These are phyloP conservation scores for Coprinellus aureogranulatus DNA, from an alignment of 768 basidiomycete species.

Conservation along the genomic window DNA sequence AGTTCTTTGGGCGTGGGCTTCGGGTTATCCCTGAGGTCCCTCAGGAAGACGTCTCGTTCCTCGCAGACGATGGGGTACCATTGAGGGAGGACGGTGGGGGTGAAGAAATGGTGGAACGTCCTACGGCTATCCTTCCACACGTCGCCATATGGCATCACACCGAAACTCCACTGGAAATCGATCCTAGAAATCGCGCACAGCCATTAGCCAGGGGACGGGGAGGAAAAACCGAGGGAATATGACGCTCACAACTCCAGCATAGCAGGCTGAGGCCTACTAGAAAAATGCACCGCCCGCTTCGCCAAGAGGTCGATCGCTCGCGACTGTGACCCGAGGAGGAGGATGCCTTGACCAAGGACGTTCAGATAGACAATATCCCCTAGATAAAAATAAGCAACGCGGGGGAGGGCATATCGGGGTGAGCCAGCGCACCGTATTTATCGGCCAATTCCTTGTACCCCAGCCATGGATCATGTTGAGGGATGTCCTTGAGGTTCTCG, in stretches of 20 bases:
- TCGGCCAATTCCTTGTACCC: not conserved
- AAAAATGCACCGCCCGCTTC: constrained; percentile 3
- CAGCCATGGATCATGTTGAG: not conserved
- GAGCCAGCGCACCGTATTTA: not conserved
- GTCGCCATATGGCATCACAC: constrained; percentile 18
- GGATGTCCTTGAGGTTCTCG: too few species aligned
- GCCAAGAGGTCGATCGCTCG: constrained; percentile 2
- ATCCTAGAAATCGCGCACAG: constrained; percentile 4
- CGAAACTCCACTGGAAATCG: constrained; percentile 4
- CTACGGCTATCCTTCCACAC: constrained; percentile 21
- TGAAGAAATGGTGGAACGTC: constrained; percentile 25
- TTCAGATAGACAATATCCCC: constrained; percentile 15
- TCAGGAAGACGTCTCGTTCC: not conserved
- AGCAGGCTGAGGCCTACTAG: not conserved
- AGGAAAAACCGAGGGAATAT: not conserved
- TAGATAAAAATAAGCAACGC: not conserved
- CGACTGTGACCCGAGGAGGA: constrained; percentile 4
- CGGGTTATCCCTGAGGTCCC: not conserved
- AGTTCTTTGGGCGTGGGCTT: not conserved
- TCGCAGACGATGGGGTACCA: constrained; percentile 15
- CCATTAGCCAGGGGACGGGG: too few species aligned
- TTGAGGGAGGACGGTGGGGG: constrained; percentile 9
- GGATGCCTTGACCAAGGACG: constrained; percentile 9
- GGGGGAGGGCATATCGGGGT: not conserved
- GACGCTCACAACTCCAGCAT: constrained; percentile 11